A percentile compares a stretch with the other conserved stretches of the same genome.
Conservation (phyloP, 2,329 filamentous ascomycete species). For the Epichloe sibirici region DNA sequence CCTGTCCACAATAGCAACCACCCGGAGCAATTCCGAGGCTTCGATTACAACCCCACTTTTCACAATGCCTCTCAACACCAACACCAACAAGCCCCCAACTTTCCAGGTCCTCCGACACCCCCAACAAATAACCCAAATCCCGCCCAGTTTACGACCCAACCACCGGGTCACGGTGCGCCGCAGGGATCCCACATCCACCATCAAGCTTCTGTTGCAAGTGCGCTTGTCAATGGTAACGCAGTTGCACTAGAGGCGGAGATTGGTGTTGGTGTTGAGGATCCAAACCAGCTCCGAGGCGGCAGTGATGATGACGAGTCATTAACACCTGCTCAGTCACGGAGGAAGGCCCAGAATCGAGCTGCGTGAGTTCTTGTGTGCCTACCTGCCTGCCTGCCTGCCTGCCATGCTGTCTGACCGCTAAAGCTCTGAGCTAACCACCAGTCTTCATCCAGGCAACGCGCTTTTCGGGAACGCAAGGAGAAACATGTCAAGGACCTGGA, state of each 20-base stretch:
- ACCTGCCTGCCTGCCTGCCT: too few relatives aligned
- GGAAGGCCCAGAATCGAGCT: constrained; percentile 49
- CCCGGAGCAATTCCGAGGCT: constrained; percentile 35
- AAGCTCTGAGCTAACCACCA: not conserved
- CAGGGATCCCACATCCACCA: constrained; percentile 15
- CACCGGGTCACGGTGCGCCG: constrained; percentile 12
- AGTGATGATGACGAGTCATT: constrained; percentile 45
- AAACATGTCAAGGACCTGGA: constrained; percentile 89
- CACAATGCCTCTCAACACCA: constrained; percentile 16
- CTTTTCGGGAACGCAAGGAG: constrained; percentile 93
- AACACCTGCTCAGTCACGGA: constrained; percentile 44
- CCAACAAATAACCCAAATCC: constrained; percentile 40
- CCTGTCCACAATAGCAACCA: constrained; percentile 25
- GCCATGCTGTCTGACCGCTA: not conserved
- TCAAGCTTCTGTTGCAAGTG: constrained; percentile 13
- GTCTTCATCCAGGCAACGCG: constrained; percentile 59
- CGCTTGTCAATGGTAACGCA: constrained; percentile 10
- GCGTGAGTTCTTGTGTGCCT: constrained; percentile 33
- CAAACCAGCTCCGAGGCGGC: constrained; percentile 20
- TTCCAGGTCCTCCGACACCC: constrained; percentile 38
- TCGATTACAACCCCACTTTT: constrained; percentile 31
- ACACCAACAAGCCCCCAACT: constrained; percentile 15
- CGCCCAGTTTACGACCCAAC: constrained; percentile 16
- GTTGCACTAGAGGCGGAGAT: constrained; percentile 16
- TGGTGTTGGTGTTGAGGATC: constrained; percentile 27